Evolutionary conservation across 108 stramenopile species (phyloP).

Genomic region (Halocafeteria seosinensis): DNA sequence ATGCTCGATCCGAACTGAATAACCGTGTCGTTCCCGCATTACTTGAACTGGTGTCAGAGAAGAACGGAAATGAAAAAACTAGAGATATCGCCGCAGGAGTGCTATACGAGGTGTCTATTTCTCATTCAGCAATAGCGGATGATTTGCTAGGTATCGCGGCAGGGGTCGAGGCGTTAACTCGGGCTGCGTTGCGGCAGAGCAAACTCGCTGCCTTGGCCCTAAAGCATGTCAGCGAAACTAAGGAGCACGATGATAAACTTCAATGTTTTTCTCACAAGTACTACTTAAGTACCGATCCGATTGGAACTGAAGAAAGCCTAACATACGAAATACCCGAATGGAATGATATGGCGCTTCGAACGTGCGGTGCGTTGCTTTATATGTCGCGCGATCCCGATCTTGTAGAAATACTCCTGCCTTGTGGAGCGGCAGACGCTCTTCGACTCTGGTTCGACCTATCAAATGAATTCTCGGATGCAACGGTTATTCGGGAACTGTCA

Average conservation of each 20-base stretch:
- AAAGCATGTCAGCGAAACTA: too few species aligned
- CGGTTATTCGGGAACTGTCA: background rate
- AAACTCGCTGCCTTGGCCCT: background rate
- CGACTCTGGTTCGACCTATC: background rate
- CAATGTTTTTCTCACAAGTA: too few species aligned
- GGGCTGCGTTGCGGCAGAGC: background rate
- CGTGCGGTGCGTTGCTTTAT: background rate
- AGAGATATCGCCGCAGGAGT: background rate
- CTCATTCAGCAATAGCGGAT: background rate
- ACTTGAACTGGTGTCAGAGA: background rate
- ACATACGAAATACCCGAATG: background rate
- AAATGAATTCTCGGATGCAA: too few species aligned
- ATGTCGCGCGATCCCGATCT: background rate
- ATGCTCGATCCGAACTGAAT: background rate
- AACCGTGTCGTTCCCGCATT: background rate
- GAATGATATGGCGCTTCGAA: background rate
- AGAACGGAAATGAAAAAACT: background rate
- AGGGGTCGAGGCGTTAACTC: background rate
- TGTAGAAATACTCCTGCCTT: background rate
- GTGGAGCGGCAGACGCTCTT: background rate
- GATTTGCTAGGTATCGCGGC: background rate
- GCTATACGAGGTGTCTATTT: background rate
- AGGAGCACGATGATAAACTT: too few species aligned
- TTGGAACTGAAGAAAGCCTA: background rate
- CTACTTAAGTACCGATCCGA: background rate